Percentiles rank a stretch among this genome's conserved stretches.
These are phyloP conservation scores for Sodiomyces alkalinus DNA, from an alignment of 2,329 filamentous ascomycete species.

Conservation along the genomic window DNA sequence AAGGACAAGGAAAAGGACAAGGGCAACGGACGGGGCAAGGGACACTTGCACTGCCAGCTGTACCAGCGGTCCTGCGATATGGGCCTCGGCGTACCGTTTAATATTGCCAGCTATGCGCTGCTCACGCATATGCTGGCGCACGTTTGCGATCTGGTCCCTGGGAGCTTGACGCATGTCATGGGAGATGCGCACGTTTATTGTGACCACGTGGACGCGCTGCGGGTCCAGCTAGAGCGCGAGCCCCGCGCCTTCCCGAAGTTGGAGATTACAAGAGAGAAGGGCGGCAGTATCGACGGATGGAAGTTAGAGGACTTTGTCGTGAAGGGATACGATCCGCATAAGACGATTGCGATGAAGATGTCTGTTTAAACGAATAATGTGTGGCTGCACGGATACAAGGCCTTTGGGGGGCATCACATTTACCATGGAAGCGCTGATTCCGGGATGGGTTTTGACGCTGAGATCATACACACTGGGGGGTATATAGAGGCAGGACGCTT, in stretches of 20 bases:
- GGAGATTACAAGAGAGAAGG: conserved; percentile 51
- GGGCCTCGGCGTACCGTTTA: conserved; percentile 94
- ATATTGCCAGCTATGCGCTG: conserved; percentile 88
- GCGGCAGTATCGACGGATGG: conserved; percentile 80
- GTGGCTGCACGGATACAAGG: too few relatives aligned
- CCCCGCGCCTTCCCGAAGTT: conserved; percentile 70
- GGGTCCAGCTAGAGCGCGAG: conserved; percentile 64
- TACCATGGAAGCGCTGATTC: too few relatives aligned
- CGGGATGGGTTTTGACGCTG: too few relatives aligned
- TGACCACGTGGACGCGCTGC: conserved; percentile 80
- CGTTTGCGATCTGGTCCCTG: conserved; percentile 69
- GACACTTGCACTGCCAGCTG: conserved; percentile 69
- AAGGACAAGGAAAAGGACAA: conserved; percentile 32
- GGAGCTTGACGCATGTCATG: conserved; percentile 87
- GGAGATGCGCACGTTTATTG: conserved; percentile 95
- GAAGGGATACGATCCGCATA: conserved; percentile 79
- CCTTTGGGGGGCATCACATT: too few relatives aligned
- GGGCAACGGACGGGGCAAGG: too few relatives aligned
- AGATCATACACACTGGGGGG: too few relatives aligned
- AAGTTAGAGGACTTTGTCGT: conserved; percentile 76
- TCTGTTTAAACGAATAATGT: conserved; percentile 60
- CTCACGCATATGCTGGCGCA: conserved; percentile 92
- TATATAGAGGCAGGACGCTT: too few relatives aligned
- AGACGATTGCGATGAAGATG: conserved; percentile 97
- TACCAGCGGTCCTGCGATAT: conserved; percentile 96